Percentiles rank a stretch among this genome's conserved stretches.
Conservation (phyloP, 1,284 basidiomycete genomes). For the Mycena citricolor region DNA sequence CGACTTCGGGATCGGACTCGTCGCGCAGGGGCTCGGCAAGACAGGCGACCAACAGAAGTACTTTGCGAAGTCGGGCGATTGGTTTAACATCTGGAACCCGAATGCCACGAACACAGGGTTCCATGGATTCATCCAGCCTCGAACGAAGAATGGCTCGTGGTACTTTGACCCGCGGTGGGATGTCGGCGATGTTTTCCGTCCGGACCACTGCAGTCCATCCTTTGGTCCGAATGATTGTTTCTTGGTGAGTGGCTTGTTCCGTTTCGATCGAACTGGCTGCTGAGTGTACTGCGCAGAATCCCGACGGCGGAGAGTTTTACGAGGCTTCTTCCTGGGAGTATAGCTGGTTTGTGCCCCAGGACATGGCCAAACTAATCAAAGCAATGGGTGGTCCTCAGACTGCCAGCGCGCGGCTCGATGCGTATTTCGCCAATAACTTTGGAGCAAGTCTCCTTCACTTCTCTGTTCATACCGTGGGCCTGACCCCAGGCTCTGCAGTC, state of each 20-base stretch:
- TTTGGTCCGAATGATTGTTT: slow-evolving; percentile 50
- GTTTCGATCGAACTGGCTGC: no score
- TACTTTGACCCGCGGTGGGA: slow-evolving; percentile 45
- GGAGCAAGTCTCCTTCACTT: no score
- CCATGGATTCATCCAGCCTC: slow-evolving; percentile 20
- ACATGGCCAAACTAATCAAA: slow-evolving; percentile 54
- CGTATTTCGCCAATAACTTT: no score
- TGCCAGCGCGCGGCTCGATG: no score
- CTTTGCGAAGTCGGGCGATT: slow-evolving; percentile 53
- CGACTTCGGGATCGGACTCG: slow-evolving; percentile 65
- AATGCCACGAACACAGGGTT: slow-evolving; percentile 31
- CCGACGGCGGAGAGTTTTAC: slow-evolving; percentile 39
- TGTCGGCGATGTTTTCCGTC: slow-evolving; percentile 43
- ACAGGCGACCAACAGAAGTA: slow-evolving; percentile 50
- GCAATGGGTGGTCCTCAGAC: slow-evolving; percentile 17
- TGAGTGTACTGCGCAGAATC: no score
- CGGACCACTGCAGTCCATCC: slow-evolving; percentile 5
- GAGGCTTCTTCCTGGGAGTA: slow-evolving; percentile 36
- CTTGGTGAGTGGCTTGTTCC: slow-evolving; percentile 42
- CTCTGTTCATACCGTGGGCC: no score
- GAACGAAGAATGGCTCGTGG: slow-evolving; percentile 43
- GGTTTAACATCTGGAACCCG: slow-evolving; percentile 59
- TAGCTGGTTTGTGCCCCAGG: slow-evolving; percentile 56
- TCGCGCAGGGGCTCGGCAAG: slow-evolving; percentile 52
- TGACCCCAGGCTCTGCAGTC: no score